Base-by-base conservation (phyloP, 1,284 basidiomycete genomes). In the Melampsora larici-populina region DNA sequence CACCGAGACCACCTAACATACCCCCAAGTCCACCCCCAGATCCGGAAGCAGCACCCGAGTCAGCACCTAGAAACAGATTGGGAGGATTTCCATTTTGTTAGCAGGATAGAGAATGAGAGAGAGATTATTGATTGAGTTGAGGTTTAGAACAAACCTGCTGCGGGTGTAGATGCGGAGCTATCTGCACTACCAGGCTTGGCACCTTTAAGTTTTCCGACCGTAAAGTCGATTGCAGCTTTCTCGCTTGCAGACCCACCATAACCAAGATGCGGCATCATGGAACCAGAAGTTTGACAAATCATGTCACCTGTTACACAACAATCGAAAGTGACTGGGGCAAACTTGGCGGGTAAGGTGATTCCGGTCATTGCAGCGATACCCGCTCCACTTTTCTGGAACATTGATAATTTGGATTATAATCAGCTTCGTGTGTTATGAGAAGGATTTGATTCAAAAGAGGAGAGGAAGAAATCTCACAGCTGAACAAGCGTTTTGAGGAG, bases 401-500 rank as follows among this genome's bases (percentile, higher is more conserved):
- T 18, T 13, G 13, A 55, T 55, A 24, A 15, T 5, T 55, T 55
- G 17, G 17, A 21, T 55, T 4, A 24, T 55, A 24, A 5, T 55
- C 2, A 5, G 6, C 13, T 24, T 55, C 51, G 15, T 11, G 24
- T 55, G 2, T 24, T 3, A 64, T 33, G 62, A 64, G n/a, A 64
- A 64, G 62, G 51, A 55, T 36, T 3, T 36, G 4, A 55, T 5
- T 55, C 13, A 15, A 24, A 24, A 55, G 51, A 55, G 17, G 15
- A 26, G 36, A 21, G 4, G 1, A 24, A 11, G 6, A 31, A n/a
- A 48, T 31, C 72, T 65, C 64, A 51, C 72, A 48, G 60, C 72
- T 33, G 63, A 65, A 49, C 72, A 74, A 17, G 36, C 31, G 24
- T 76, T 76, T 68, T 76, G 65, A 17, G 73, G 73, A 40, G 65